A percentile compares a stretch with the other conserved stretches of the same genome.
These are phyloP conservation scores for Noccaea caerulescens DNA, from an alignment of 345 rosid genomes.

Conservation along the genomic window DNA sequence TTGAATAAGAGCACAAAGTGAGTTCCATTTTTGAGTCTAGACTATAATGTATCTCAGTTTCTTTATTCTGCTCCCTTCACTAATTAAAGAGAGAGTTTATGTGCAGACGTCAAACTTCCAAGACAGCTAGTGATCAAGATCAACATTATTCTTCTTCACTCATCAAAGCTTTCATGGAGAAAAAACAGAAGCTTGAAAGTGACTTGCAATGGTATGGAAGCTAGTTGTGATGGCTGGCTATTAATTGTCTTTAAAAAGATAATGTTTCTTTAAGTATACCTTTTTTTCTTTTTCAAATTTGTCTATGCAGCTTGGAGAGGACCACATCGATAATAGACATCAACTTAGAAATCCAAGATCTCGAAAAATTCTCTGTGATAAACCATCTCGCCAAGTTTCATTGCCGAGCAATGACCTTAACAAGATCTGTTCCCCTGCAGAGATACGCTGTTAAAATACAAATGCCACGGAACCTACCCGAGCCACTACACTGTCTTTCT, in stretches of 20 bases:
- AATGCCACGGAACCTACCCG: constrained; percentile 62
- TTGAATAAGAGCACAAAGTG: constrained; percentile 41
- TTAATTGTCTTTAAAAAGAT: not conserved
- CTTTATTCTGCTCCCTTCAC: not conserved
- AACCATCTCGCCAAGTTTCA: constrained; percentile 86
- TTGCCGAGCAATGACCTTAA: constrained; percentile 48
- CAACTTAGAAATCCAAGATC: constrained; percentile 69
- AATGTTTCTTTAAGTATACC: not conserved
- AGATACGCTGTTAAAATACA: constrained; percentile 61
- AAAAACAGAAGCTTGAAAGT: constrained; percentile 58
- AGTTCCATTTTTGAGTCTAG: constrained; percentile 22
- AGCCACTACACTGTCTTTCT: constrained; percentile 67
- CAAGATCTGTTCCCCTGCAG: constrained; percentile 52
- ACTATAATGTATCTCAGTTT: not conserved
- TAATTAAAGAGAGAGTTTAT: not conserved
- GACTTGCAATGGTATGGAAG: constrained; percentile 58
- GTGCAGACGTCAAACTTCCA: constrained; percentile 4
- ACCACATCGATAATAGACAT: constrained; percentile 55
- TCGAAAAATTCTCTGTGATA: constrained; percentile 70
- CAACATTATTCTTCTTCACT: constrained; percentile 37
- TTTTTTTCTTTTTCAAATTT: not conserved
- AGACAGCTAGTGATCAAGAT: constrained; percentile 18
- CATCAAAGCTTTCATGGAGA: constrained; percentile 53
- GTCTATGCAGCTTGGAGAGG: constrained; percentile 61
- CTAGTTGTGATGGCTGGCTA: not conserved